Evolutionary conservation across 1,139 yeast species (phyloP).

Genomic region (Cylindricascospora bacillispora): DNA sequence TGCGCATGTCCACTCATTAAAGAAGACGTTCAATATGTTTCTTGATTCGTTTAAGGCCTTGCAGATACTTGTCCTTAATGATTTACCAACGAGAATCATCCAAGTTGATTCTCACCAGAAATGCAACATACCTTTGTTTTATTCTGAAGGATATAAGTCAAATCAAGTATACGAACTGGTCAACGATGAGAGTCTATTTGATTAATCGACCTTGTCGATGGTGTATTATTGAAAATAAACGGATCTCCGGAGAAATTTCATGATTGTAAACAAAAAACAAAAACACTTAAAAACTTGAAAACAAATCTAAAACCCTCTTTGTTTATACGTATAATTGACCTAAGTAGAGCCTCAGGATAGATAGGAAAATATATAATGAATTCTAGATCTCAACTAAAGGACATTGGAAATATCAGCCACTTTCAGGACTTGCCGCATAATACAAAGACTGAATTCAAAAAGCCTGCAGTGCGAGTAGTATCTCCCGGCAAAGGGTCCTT

Average conservation of each 20-base stretch:
- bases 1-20: conserved; percentile 20
- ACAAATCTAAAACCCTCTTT: conserved; percentile 6
- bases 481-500: no score
- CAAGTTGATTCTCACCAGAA: conserved; percentile 18
- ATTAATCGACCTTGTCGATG: conserved; percentile 5
- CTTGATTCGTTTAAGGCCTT: conserved; percentile 14
- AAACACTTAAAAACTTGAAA: conserved; percentile 5
- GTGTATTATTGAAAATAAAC: no score
- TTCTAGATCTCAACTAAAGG: no score
- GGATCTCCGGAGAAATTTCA: no score
- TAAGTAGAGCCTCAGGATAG: no score
- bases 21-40: conserved; percentile 18
- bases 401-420: no score
- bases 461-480: no score
- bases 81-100: conserved; percentile 18
- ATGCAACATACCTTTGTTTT: conserved; percentile 20
- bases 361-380: no score
- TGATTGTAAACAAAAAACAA: no score
- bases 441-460: no score
- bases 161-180: conserved; percentile 22
- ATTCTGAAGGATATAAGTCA: conserved; percentile 12
- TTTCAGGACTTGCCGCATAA: no score
- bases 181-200: conserved; percentile 20
- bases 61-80: conserved; percentile 17
- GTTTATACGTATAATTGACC: no score